Percentiles rank a stretch among this genome's conserved stretches.
These are phyloP conservation scores for Lactifluus pinguis DNA, from an alignment of 768 basidiomycete genomes.

Conservation along the genomic window DNA sequence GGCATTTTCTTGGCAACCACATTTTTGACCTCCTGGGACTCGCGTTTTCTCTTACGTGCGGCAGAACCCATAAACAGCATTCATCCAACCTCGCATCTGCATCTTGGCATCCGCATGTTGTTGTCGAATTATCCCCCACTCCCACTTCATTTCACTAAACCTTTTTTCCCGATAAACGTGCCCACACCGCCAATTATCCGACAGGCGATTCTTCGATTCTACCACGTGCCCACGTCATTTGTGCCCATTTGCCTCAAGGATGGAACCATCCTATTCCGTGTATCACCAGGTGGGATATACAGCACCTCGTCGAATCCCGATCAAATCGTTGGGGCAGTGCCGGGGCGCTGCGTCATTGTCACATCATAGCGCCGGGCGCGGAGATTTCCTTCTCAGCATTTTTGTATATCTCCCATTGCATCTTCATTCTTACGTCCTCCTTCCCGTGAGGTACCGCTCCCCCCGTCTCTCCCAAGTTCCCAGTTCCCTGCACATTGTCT, in stretches of 20 bases:
- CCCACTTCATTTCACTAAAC: neutral
- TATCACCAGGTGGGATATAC: neutral
- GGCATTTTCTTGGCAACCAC: slow-evolving; percentile 12
- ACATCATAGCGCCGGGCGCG: neutral
- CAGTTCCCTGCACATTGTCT: neutral
- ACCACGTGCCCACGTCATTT: neutral
- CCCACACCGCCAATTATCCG: neutral
- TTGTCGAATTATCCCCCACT: slow-evolving; percentile 3
- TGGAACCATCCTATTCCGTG: neutral
- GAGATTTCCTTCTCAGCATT: neutral
- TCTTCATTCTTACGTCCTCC: neutral
- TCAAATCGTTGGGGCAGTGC: neutral
- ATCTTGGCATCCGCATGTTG: slow-evolving; percentile 18
- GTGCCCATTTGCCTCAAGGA: neutral
- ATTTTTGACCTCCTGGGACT: slow-evolving; percentile 6
- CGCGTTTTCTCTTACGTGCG: slow-evolving; percentile 12
- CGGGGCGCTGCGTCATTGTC: neutral
- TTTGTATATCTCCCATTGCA: neutral
- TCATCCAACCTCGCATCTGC: slow-evolving; percentile 12
- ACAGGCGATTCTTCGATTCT: neutral
- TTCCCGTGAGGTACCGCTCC: neutral
- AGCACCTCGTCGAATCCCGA: neutral
- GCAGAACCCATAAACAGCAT: slow-evolving; percentile 11
- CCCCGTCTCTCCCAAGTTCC: neutral
- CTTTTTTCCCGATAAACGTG: neutral